Conservation (phyloP, 768 basidiomycete species). For the Hirschioporus abietinus region DNA sequence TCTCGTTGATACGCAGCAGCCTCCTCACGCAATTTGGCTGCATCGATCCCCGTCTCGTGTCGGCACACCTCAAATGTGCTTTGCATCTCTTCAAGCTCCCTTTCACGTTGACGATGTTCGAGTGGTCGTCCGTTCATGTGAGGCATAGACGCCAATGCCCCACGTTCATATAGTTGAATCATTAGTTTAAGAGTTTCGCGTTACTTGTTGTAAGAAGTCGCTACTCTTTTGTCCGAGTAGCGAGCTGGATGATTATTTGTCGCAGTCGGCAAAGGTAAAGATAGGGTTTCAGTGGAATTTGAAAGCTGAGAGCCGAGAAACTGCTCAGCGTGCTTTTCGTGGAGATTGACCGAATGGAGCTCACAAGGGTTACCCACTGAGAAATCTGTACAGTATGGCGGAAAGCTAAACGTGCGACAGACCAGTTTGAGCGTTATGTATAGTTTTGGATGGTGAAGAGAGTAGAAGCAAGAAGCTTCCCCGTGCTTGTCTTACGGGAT, state of each 20-base stretch:
- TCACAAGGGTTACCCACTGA: neutral
- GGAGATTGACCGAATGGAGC: neutral
- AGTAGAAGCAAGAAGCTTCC: neutral
- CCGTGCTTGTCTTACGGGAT: neutral
- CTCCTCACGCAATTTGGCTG: constrained; percentile 68
- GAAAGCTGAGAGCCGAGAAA: neutral
- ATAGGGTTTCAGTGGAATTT: neutral
- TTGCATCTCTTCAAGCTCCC: constrained; percentile 69
- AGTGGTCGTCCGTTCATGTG: constrained; percentile 23
- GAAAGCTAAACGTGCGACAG: neutral
- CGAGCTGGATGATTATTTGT: constrained; percentile 3
- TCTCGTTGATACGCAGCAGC: constrained; percentile 60
- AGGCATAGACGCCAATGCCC: constrained; percentile 13
- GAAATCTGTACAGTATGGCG: neutral
- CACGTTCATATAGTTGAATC: constrained; percentile 50
- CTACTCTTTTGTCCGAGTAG: neutral
- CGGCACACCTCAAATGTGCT: constrained; percentile 77
- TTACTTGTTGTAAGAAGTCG: constrained; percentile 70
- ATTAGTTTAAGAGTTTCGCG: constrained; percentile 78
- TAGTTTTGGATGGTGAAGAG: neutral
- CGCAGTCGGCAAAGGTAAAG: neutral
- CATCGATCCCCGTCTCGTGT: constrained; percentile 76
- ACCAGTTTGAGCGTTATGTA: constrained; percentile 30
- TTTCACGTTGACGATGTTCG: constrained; percentile 34
- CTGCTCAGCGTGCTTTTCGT: neutral